Percentiles rank a stretch among this genome's conserved stretches.
These are phyloP conservation scores for Trichoderma parareesei DNA, from an alignment of 495 filamentous ascomycete genomes.

Conservation along the genomic window DNA sequence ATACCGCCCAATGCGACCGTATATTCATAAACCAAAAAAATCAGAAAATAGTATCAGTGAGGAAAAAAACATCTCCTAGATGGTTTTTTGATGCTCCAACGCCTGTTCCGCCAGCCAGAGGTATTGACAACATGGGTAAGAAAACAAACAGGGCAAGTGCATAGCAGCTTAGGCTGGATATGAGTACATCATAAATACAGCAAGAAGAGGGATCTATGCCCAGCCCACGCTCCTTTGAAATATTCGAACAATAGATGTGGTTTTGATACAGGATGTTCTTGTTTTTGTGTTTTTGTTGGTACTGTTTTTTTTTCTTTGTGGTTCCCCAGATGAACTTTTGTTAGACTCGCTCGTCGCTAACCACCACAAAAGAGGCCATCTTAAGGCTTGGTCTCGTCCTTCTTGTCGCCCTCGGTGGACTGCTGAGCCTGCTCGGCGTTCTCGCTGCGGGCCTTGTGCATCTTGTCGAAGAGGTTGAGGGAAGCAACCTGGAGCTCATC, in stretches of 20 bases:
- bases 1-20: slow-evolving; percentile 3
- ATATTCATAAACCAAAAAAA: neutral
- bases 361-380: neutral
- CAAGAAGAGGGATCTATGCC: slow-evolving; percentile 10
- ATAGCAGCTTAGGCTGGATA: slow-evolving; percentile 11
- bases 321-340: neutral
- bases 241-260: slow-evolving; percentile 7
- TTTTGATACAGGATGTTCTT: slow-evolving; percentile 5
- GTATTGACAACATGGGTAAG: slow-evolving; percentile 11
- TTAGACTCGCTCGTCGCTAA: neutral
- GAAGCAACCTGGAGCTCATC: slow-evolving; percentile 94
- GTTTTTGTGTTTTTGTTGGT: too few species aligned
- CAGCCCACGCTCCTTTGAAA: slow-evolving; percentile 2
- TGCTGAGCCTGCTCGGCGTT: slow-evolving; percentile 33
- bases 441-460: slow-evolving; percentile 90
- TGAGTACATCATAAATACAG: slow-evolving; percentile 13
- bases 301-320: neutral
- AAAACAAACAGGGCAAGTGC: slow-evolving; percentile 2
- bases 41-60: neutral
- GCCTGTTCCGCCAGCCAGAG: slow-evolving; percentile 11
- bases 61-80: neutral
- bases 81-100: slow-evolving; percentile 13
- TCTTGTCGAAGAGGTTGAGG: slow-evolving; percentile 98
- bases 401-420: slow-evolving; percentile 77
- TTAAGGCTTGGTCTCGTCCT: slow-evolving; percentile 52